Evolutionary conservation across 148 eudicot species (phyloP).

Genomic region (Persicaria tinctoria): DNA sequence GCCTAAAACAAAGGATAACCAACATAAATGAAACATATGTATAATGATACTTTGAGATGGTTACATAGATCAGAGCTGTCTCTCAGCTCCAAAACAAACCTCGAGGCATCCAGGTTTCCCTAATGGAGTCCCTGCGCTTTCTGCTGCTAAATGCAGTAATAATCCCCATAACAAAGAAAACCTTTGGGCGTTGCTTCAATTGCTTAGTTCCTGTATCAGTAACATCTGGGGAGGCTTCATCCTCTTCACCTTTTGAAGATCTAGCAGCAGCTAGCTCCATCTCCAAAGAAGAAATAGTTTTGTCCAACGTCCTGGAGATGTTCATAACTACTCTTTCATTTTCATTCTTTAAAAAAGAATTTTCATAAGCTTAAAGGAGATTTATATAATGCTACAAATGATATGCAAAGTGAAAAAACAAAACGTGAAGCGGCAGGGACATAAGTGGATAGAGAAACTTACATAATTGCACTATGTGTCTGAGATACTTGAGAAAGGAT

Average conservation of each 20-base stretch:
- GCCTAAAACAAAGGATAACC: constrained; percentile 22
- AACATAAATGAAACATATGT: neutral
- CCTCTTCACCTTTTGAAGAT: constrained; percentile 37
- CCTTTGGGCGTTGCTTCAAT: constrained; percentile 34
- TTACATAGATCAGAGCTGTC: too few species aligned
- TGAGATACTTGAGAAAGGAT: constrained; percentile 44
- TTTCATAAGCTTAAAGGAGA: neutral
- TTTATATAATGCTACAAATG: neutral
- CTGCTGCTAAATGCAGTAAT: constrained; percentile 77
- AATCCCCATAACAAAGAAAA: constrained; percentile 70
- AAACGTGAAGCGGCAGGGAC: neutral
- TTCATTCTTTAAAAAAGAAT: neutral
- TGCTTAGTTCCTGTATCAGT: constrained; percentile 16
- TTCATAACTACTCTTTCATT: neutral
- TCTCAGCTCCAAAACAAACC: constrained; percentile 24
- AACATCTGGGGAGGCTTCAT: constrained; percentile 16
- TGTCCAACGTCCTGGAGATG: constrained; percentile 49
- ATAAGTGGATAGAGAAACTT: constrained; percentile 21
- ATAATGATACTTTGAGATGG: neutral
- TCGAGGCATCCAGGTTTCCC: constrained; percentile 79
- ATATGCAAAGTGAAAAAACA: neutral
- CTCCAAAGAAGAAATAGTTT: constrained; percentile 58
- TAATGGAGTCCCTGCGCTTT: constrained; percentile 68
- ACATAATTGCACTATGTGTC: constrained; percentile 49
- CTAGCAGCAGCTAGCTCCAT: constrained; percentile 53